These are phyloP conservation scores for Calonectria hawksworthii DNA, from an alignment of 2,329 filamentous ascomycete species.

Conservation along the genomic window DNA sequence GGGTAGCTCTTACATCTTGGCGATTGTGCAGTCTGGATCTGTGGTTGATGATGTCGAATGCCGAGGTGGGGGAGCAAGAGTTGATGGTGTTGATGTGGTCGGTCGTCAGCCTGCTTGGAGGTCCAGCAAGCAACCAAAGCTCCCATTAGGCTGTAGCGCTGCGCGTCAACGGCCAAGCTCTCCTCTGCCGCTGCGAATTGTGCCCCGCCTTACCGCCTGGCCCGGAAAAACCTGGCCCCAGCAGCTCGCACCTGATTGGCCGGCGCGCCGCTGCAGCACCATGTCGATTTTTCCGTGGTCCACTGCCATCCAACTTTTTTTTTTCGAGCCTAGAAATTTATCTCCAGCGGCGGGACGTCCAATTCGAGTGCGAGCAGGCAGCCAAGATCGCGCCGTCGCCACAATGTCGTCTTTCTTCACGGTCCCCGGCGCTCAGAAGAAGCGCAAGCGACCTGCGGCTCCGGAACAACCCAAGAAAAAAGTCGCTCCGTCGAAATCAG, in stretches of 20 bases:
- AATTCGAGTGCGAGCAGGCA: constrained; percentile 44
- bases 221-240: constrained; percentile 51
- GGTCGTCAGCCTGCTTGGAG: constrained; percentile 42
- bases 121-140: constrained; percentile 44
- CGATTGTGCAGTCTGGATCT: constrained; percentile 34
- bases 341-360: constrained; percentile 45
- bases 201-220: constrained; percentile 52
- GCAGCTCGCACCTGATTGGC: constrained; percentile 41
- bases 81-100: constrained; percentile 33
- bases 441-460: constrained; percentile 81
- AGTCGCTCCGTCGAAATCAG: constrained; percentile 62
- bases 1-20: constrained; percentile 42
- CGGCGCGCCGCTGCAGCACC: neutral
- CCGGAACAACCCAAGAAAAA: constrained; percentile 72
- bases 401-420: constrained; percentile 98
- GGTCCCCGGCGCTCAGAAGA: constrained; percentile 86
- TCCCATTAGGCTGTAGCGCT: constrained; percentile 55
- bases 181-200: constrained; percentile 41
- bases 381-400: constrained; percentile 42
- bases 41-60: constrained; percentile 30
- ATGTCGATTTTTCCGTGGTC: constrained; percentile 42
- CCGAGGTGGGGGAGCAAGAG: constrained; percentile 36
- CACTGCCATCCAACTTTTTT: constrained; percentile 57
- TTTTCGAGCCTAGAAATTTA: constrained; percentile 52
- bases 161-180: constrained; percentile 51